Evolutionary conservation across 1,284 basidiomycete genomes (phyloP), one percentile per base, ranked within the genome.

Genomic region (Cryptococcus floricola): DNA sequence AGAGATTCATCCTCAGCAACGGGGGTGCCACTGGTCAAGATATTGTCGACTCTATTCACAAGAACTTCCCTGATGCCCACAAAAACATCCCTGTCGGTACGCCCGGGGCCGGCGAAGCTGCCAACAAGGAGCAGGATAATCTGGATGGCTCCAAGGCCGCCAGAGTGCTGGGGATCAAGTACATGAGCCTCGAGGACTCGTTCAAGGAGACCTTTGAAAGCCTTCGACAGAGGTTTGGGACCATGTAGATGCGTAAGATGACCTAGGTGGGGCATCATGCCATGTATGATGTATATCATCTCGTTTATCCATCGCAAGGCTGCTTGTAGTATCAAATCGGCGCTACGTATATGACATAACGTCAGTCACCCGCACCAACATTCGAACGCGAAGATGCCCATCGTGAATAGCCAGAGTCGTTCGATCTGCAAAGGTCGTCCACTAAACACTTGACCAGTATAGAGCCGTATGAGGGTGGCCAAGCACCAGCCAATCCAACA

Each of bases 1-100:
- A 88, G 61, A 79, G 88, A 1, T 83, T 85, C 67, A 80, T 86
- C 62, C 60, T 80, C 46, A 71, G 69, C 37, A 71, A 64, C 5
- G 82, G 78, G 46, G 60, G 70, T 12, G 63, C 64, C 45, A 59
- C 60, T 34, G 67, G 69, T 13, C 69, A 75, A 48, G 74, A 74
- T 49, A 57, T 52, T 38, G 58, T 60, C 39, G 66, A 69, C 41
- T 54, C 59, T 41, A 59, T 73, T 39, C 61, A 63, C 55, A 58
- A 62, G 27, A 53, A 55, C 47, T 70, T 60, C 60, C 70, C 70
- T 14, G 67, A 69, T 18, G 44, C 60, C 7, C 57, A 57, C 7
- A 58, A 57, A 43, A 63, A 66, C 25, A 62, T 70, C 18, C 72
- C 72, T 31, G 61, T 66, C 28, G 74, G 74, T 44, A 63, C 68